Percentiles rank a stretch among this genome's conserved stretches.
Evolutionary conservation across 2,329 filamentous ascomycete genomes (phyloP).

Genomic region (Ascochyta koolunga): DNA sequence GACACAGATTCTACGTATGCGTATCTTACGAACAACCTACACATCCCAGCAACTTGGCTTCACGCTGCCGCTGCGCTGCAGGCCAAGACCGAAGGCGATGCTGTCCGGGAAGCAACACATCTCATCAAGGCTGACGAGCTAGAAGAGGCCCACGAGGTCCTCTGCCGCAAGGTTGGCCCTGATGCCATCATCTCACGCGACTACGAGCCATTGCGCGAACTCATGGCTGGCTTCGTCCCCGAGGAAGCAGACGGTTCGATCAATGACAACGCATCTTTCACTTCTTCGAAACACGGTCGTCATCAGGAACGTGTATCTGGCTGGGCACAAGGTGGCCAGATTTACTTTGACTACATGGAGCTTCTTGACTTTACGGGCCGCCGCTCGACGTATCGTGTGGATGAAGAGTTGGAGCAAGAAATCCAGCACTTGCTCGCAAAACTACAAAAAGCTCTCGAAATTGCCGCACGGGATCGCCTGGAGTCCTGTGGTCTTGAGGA

Average conservation of each 20-base stretch:
- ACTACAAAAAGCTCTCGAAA: slow-evolving; percentile 46
- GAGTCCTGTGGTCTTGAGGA: slow-evolving; percentile 56
- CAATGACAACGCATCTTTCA: slow-evolving; percentile 16
- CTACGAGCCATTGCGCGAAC: slow-evolving; percentile 69
- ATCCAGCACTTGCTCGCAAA: slow-evolving; percentile 40
- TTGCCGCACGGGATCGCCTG: slow-evolving; percentile 48
- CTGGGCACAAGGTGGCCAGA: slow-evolving; percentile 79
- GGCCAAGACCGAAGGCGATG: slow-evolving; percentile 74
- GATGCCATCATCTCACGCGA: slow-evolving; percentile 81
- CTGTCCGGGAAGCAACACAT: slow-evolving; percentile 65
- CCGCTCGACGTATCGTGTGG: slow-evolving; percentile 35
- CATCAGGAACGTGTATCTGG: slow-evolving; percentile 60
- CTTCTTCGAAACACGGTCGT: slow-evolving; percentile 14
- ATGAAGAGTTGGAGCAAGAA: slow-evolving; percentile 41
- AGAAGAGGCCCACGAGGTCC: slow-evolving; percentile 81
- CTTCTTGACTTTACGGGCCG: slow-evolving; percentile 51
- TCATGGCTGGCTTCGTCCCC: slow-evolving; percentile 72
- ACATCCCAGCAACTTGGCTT: slow-evolving; percentile 78
- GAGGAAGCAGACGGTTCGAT: slow-evolving; percentile 51
- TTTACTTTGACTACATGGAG: slow-evolving; percentile 72
- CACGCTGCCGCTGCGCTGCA: slow-evolving; percentile 86
- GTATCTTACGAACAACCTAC: slow-evolving; percentile 67
- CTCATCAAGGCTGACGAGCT: slow-evolving; percentile 79
- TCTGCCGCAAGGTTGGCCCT: slow-evolving; percentile 81
- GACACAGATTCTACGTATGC: slow-evolving; percentile 63